Base-by-base conservation (phyloP, 139 green algal genomes). In the Limnomonas spitsbergensis region DNA sequence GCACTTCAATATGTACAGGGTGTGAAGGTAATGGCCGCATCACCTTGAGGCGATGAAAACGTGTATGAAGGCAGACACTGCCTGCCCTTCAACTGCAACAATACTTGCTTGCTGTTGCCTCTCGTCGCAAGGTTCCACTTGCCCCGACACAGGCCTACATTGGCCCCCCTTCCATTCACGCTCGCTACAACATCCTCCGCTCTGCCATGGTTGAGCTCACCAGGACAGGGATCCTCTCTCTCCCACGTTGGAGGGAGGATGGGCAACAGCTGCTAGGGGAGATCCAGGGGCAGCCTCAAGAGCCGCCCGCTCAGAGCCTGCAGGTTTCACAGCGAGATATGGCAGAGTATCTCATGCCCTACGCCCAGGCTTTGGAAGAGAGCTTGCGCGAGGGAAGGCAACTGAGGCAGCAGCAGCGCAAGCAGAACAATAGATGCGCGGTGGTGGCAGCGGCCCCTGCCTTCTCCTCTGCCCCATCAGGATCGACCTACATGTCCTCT, bases 171-270 rank as follows among this genome's bases (percentile, higher is more conserved):
- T 77, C 81, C 1, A 14, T 86, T 76, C 38, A 84, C 2, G 91
- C 91, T 0, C 83, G 92, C 1, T 97, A 94, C 69, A 84, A 95
- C 69, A 95, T 97, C 37, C 76, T 97, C 56, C 71, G 87, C 0
- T 89, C 84, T 9, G 89, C 84, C 26, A 47, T 95, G 1, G 24
- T 71, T 24, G 92, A 94, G 88, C 90, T 95, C 27, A 61, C 68
- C 2, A 80, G 85, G 0, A 81, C 77, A 1, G 88, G 88, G 38
- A 83, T 95, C 31, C 71, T 95, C 47, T 61, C 47, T 29, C 20
- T 20, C 47, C 47, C 47, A 29, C 47, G 14, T 61, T 20, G 20
- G 20, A 61, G 47, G 56, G 7, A 70, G 56, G 7, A 54, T 54
- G 42, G 42, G 42, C 42, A 54, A 6, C 42, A 54, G 7, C 6